Conservation (phyloP, 371 early-diverging fungal genomes). For the Blakeslea trispora region DNA sequence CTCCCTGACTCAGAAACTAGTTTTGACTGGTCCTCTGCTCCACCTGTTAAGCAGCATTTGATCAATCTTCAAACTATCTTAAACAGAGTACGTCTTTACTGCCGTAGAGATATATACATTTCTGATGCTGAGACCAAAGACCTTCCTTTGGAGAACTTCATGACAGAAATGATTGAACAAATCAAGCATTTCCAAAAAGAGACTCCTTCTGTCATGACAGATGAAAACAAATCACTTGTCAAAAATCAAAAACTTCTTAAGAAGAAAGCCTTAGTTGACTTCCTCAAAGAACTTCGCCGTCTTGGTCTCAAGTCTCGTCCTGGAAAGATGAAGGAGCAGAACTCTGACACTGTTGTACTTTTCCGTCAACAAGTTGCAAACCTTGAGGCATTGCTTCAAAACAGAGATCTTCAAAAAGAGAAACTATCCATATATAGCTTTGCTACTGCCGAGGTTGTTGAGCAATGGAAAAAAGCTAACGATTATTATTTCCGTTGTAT, state of each 20-base stretch:
- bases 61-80: constrained; percentile 39
- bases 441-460: constrained; percentile 30
- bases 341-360: constrained; percentile 36
- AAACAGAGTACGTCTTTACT: constrained; percentile 33
- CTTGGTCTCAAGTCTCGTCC: constrained; percentile 78
- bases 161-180: constrained; percentile 51
- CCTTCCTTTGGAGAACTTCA: constrained; percentile 46
- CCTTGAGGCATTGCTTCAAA: constrained; percentile 29
- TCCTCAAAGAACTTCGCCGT: constrained; percentile 77
- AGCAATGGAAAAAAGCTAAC: constrained; percentile 67
- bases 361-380: constrained; percentile 42
- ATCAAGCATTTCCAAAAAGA: constrained; percentile 68
- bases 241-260: constrained; percentile 82
- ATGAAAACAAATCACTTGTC: constrained; percentile 63
- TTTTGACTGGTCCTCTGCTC: constrained; percentile 20
- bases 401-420: constrained; percentile 33
- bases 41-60: constrained; percentile 39
- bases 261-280: constrained; percentile 87
- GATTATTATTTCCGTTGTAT: constrained; percentile 74
- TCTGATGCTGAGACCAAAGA: constrained; percentile 21
- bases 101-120: constrained; percentile 38
- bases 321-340: constrained; percentile 44
- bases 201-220: constrained; percentile 63
- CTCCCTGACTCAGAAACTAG: constrained; percentile 12
- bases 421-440: constrained; percentile 24